Conservation (phyloP, 768 basidiomycete species). For the Boletus pseudopeckii region DNA sequence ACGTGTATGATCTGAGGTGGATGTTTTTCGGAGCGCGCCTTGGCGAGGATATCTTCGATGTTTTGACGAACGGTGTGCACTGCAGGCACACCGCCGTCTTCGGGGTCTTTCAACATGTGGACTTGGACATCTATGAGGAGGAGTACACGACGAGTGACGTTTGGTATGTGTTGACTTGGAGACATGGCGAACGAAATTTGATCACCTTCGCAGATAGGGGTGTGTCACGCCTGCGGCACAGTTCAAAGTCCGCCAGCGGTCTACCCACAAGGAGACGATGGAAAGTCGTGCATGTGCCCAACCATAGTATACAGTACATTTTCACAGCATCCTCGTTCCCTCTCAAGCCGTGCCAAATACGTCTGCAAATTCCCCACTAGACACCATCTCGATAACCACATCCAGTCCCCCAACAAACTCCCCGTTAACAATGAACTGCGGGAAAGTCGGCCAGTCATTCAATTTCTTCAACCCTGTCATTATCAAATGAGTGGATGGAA, state of each 20-base stretch:
- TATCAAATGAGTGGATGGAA: constrained; percentile 3
- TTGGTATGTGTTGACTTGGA: constrained; percentile 17
- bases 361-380: constrained; percentile 72
- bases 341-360: constrained; percentile 15
- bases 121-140: constrained; percentile 59
- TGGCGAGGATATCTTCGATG: constrained; percentile 45
- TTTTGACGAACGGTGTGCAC: constrained; percentile 42
- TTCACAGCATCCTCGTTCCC: neutral
- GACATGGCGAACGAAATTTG: constrained; percentile 22
- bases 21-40: constrained; percentile 45
- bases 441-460: constrained; percentile 91
- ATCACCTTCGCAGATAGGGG: too few species aligned
- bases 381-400: constrained; percentile 84
- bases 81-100: constrained; percentile 52
- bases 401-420: constrained; percentile 96
- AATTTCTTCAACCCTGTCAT: constrained; percentile 61
- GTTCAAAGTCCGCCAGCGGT: too few species aligned
- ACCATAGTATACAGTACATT: neutral
- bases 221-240: too few species aligned
- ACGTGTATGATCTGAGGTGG: constrained; percentile 64
- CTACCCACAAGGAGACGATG: too few species aligned
- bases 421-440: constrained; percentile 82
- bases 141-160: constrained; percentile 41
- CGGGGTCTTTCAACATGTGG: constrained; percentile 46
- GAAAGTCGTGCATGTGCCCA: too few species aligned